Conservation (phyloP, 108 stramenopile species). For the Bacterosira constricta region DNA sequence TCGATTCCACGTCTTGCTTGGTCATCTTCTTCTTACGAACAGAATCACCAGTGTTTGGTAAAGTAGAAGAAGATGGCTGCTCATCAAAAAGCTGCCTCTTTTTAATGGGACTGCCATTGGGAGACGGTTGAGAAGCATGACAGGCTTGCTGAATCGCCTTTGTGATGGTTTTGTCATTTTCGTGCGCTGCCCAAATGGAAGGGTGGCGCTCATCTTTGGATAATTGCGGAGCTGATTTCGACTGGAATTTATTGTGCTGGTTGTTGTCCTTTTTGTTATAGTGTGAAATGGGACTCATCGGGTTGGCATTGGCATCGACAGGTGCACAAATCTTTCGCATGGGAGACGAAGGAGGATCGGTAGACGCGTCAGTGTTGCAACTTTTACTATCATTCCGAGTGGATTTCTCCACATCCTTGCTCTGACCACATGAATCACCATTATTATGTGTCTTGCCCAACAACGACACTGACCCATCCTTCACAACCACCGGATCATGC, state of each 20-base stretch:
- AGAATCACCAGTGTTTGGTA: not conserved
- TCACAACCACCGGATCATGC: slow-evolving; percentile 62
- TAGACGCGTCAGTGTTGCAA: not conserved
- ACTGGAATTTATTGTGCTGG: not conserved
- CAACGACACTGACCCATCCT: not conserved
- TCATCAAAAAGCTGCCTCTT: slow-evolving; percentile 29
- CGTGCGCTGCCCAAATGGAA: slow-evolving; percentile 12
- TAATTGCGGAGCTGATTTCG: slow-evolving; percentile 11
- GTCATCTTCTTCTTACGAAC: slow-evolving; percentile 30
- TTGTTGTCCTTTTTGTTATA: not conserved
- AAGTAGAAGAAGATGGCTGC: not conserved
- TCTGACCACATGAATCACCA: not conserved
- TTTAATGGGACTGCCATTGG: slow-evolving; percentile 30
- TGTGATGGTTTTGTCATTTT: slow-evolving; percentile 1
- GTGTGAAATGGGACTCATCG: not conserved
- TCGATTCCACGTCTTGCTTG: slow-evolving; percentile 17
- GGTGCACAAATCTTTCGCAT: not conserved
- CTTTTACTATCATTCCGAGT: not conserved
- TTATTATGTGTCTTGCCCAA: too few species aligned
- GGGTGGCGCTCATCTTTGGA: slow-evolving; percentile 10
- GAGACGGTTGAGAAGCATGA: slow-evolving; percentile 10
- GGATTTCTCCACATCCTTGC: not conserved
- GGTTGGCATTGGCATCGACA: not conserved
- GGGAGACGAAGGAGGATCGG: slow-evolving; percentile 2
- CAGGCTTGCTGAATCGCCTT: slow-evolving; percentile 35